Base-by-base conservation (phyloP, 2,329 filamentous ascomycete species). In the Botrytis byssoidea region DNA sequence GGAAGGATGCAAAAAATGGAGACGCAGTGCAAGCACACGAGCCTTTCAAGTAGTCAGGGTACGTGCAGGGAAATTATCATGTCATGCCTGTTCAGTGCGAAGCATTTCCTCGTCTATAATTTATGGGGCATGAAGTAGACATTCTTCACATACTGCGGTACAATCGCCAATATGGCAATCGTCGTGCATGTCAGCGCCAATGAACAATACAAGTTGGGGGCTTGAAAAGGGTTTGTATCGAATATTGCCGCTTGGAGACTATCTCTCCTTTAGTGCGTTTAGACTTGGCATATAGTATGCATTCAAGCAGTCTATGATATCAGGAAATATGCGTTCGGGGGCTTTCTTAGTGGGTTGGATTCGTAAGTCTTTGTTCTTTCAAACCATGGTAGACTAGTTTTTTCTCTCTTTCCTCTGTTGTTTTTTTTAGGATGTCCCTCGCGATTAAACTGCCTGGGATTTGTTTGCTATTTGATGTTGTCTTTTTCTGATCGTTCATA, bases 361-460 rank as follows among this genome's bases (percentile, higher is more conserved):
- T 29, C 46, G 44, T 12, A 67, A 51, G 64, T 25, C 64, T 67
- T 67, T 37, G 64, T 67, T 37, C 44, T 67, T 37, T 51, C 29
- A 37, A 67, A 10, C 8, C 22, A 66, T 51, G 44, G 64, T 22
- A 51, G 25, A 66, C 22, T 57, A 14, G 14, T 22, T 37, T 51
- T n/a, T 6, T 37, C 6, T 18, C 29, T 35, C 29, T 48, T 48
- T 37, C 12, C 22, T 18, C 25, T 25, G 48, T 51, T n/a, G 44
- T 29, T 29, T 29, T 29, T 32, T 32, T 18, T 42, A 44, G 32
- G 16, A 37, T 67, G 8, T 20, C 42, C 32, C 32, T 16, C 25
- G 14, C n/a, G 20, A 67, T 37, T 37, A 51, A 18, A n/a, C 9
- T 22, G n/a, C n/a, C 20, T 29, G 64, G 20, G 6, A 37, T 67